phyloP scores from a whole-genome alignment of 116 monocot genomes.

The Zostera marina region DNA sequence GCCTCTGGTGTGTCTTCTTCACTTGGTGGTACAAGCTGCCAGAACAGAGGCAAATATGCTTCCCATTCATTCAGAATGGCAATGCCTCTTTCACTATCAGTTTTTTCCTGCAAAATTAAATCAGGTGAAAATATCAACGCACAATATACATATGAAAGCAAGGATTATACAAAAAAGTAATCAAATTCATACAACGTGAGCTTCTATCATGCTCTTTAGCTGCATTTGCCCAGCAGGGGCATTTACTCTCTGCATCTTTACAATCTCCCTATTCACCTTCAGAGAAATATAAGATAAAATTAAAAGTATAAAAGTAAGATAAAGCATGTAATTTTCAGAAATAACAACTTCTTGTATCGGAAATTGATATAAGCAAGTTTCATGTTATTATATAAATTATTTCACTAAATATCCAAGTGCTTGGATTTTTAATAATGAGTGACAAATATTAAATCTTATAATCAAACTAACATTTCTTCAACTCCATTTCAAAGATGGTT shows the following conservation, averaged over 20 bases:
- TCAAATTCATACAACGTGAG: conserved; percentile 76
- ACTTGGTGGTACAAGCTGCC: conserved; percentile 96
- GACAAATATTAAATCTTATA: too few species aligned
- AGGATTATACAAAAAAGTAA: neutral
- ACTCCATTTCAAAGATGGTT: too few species aligned
- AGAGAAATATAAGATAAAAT: neutral
- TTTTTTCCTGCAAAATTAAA: conserved; percentile 62
- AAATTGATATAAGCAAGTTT: neutral
- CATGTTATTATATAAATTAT: too few species aligned
- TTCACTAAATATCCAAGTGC: too few species aligned
- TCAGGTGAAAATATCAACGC: neutral
- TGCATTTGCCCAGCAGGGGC: conserved; percentile 99
- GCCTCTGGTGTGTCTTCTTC: conserved; percentile 97
- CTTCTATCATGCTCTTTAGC: conserved; percentile 90
- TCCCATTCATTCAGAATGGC: conserved; percentile 85
- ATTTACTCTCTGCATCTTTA: conserved; percentile 98
- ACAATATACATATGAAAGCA: neutral
- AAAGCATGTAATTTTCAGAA: neutral
- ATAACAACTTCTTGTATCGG: neutral
- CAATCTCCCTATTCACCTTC: conserved; percentile 97
- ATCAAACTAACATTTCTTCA: too few species aligned
- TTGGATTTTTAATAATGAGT: too few species aligned
- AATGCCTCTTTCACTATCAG: conserved; percentile 73
- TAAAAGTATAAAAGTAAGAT: neutral
- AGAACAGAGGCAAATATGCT: conserved; percentile 84